phyloP scores from a whole-genome alignment of 805 yeast genomes.

The Yamadazyma scolyti region DNA sequence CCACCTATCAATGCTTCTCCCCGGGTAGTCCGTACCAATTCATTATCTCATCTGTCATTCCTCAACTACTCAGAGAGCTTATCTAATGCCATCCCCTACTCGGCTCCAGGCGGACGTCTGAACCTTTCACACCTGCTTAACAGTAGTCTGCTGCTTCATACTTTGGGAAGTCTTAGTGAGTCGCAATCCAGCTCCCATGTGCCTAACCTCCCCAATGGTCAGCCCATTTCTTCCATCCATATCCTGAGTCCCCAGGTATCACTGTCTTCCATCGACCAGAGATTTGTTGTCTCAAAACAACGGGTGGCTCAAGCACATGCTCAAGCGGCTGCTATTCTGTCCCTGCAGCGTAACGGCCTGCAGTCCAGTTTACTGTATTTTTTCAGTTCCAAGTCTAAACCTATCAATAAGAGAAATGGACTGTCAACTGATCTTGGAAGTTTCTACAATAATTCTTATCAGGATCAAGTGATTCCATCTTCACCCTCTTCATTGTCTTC shows the following conservation, averaged over 20 bases:
- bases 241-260: constrained; percentile 67
- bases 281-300: constrained; percentile 81
- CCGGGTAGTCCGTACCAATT: constrained; percentile 38
- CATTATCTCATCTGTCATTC: constrained; percentile 38
- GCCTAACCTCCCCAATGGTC: constrained; percentile 55
- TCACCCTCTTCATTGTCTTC: constrained; percentile 36
- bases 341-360: constrained; percentile 36
- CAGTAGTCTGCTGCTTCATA: constrained; percentile 11
- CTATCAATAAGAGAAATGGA: constrained; percentile 34
- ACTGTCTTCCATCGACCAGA: constrained; percentile 67
- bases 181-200: constrained; percentile 31
- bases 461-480: constrained; percentile 20
- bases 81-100: constrained; percentile 63
- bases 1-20: constrained; percentile 29
- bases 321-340: constrained; percentile 32
- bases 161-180: constrained; percentile 12
- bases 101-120: constrained; percentile 68
- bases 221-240: constrained; percentile 56
- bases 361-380: constrained; percentile 49
- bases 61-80: constrained; percentile 38
- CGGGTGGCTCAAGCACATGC: constrained; percentile 57
- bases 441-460: constrained; percentile 35
- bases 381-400: constrained; percentile 34
- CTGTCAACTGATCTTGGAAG: constrained; percentile 41
- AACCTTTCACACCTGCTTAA: constrained; percentile 26